Base-by-base conservation (phyloP, 2,329 filamentous ascomycete species). In the Fusarium tricinctum region DNA sequence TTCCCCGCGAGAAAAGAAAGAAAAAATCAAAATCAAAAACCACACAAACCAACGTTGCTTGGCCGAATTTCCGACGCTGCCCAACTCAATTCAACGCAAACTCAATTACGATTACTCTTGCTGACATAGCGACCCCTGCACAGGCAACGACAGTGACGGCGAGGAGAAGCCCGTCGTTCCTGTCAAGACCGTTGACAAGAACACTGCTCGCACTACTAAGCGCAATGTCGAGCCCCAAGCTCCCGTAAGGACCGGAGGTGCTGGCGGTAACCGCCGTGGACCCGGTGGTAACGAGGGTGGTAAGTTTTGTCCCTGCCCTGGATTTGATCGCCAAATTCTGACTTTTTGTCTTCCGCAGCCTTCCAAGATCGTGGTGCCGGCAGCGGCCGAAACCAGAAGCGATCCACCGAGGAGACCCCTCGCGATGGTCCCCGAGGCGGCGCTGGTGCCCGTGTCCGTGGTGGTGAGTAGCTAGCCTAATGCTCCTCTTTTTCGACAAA, bases 281-380 rank as follows among this genome's bases (percentile, higher is more conserved):
- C 86, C 86, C 80, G 85, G 85, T 78, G 92, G 92, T 79, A 97
- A 90, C 83, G 95, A 97, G 81, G 92, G 89, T 85, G 94, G 95
- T 97, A 86, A 82, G 92, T 78, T 58, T 53, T 40, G 19, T 49
- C 44, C 44, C 15, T 19, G 40, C 44, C 20, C n/a, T 53, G 61
- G 48, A 38, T 40, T 20, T 20, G 5, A 58, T 50, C 23, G 38
- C 38, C 22, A 45, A 49, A 57, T 68, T 49, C 60, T 68, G 30
- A 71, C 60, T 46, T 58, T 32, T 32, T 32, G 22, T 32, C 30
- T 74, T 57, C 28, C 59, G 26, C 75, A 97, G 94, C 93, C 79
- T 96, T 94, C 91, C 93, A 92, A 80, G 93, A 97, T 85, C 92
- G 92, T 79, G 89, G 88, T 78, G 93, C 91, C 78, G 94, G 94